phyloP scores from a whole-genome alignment of 2,329 filamentous ascomycete species.

The Seiridium cupressi region DNA sequence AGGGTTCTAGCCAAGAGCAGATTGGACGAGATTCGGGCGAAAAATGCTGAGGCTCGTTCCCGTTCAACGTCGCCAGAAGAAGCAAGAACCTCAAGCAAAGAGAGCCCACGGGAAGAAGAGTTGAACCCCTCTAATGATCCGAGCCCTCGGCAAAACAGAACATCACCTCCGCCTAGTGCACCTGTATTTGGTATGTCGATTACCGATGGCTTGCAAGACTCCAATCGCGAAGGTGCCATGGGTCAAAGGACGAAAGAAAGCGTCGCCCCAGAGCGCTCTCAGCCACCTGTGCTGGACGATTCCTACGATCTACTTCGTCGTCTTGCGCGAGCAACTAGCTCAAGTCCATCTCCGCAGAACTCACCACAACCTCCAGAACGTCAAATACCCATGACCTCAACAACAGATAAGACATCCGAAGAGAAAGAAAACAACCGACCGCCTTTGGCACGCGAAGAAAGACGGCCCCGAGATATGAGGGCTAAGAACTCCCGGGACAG shows the following conservation, averaged over 20 bases:
- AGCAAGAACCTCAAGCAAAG: constrained; percentile 27
- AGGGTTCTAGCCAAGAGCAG: constrained; percentile 46
- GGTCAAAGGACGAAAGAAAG: neutral
- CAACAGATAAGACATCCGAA: constrained; percentile 11
- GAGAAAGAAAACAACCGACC: constrained; percentile 15
- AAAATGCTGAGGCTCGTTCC: constrained; percentile 40
- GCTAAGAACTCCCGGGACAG: constrained; percentile 26
- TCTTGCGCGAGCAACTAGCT: constrained; percentile 46
- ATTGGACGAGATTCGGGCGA: constrained; percentile 52
- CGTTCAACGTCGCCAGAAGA: constrained; percentile 41
- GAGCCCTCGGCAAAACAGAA: neutral
- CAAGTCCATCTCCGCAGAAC: constrained; percentile 35
- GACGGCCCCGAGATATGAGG: constrained; percentile 17
- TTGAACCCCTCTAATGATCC: neutral
- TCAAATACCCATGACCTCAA: constrained; percentile 7
- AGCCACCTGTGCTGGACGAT: constrained; percentile 31
- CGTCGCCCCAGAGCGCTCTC: neutral
- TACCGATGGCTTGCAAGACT: neutral
- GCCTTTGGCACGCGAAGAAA: constrained; percentile 17
- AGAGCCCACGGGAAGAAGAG: constrained; percentile 14
- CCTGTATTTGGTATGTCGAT: neutral
- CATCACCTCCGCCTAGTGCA: neutral
- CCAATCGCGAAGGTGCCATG: neutral
- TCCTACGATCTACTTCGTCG: constrained; percentile 48
- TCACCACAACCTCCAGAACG: constrained; percentile 13